Conservation (phyloP, 768 basidiomycete species). For the Rhizopogon salebrosus region DNA sequence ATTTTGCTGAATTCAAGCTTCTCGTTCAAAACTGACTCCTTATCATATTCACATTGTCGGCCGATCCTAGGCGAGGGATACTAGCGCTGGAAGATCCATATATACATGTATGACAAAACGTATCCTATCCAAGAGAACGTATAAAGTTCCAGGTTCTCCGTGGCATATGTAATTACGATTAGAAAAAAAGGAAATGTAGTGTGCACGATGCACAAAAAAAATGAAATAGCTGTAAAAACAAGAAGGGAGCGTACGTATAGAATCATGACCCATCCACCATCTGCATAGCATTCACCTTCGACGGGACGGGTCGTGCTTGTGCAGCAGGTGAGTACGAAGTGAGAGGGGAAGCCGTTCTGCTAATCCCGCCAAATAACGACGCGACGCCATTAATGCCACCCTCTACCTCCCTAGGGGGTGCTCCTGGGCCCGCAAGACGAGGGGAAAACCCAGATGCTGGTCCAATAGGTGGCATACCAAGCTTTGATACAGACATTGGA, state of each 20-base stretch:
- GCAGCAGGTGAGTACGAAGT: background rate
- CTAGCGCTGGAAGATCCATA: background rate
- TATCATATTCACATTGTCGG: background rate
- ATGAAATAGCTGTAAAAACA: conserved; percentile 1
- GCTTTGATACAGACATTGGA: conserved; percentile 17
- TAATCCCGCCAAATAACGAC: background rate
- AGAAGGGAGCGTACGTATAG: background rate
- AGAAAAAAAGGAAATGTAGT: background rate
- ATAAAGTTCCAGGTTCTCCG: conserved; percentile 1
- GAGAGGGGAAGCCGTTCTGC: background rate
- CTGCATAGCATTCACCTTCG: conserved; percentile 1
- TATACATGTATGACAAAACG: background rate
- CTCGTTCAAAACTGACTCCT: background rate
- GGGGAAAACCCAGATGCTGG: conserved; percentile 17
- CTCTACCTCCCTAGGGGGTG: conserved; percentile 13
- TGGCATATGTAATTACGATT: background rate
- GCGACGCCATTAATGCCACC: background rate
- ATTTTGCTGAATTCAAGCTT: background rate
- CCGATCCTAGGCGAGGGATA: background rate
- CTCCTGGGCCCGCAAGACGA: conserved; percentile 25
- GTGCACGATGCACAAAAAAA: background rate
- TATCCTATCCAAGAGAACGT: background rate
- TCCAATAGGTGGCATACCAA: conserved; percentile 18
- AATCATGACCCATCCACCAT: background rate
- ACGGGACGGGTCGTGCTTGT: background rate